Evolutionary conservation across 345 rosid genomes (phyloP).

Genomic region (Corchorus capsularis): DNA sequence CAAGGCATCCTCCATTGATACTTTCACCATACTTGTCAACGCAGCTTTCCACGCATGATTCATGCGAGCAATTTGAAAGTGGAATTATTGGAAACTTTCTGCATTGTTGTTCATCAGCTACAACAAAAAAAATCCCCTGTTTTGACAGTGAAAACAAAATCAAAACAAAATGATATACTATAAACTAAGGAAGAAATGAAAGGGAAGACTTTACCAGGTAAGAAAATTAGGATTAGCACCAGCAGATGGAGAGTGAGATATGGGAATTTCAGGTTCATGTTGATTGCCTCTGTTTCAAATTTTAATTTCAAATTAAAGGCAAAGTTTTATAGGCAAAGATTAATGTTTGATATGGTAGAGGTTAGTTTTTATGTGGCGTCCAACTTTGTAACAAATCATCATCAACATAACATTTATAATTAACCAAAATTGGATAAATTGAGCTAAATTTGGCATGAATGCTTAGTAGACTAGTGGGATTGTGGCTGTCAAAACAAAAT

Average conservation of each 20-base stretch:
- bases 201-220: neutral
- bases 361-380: too few relatives aligned
- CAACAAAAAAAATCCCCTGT: neutral
- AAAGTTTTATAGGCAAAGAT: neutral
- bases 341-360: neutral
- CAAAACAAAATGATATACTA: neutral
- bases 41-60: conserved; percentile 8
- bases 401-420: too few relatives aligned
- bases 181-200: neutral
- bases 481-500: too few relatives aligned
- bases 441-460: too few relatives aligned
- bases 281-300: neutral
- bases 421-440: too few relatives aligned
- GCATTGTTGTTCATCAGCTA: neutral
- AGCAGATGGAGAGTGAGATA: neutral
- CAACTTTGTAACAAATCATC: too few relatives aligned
- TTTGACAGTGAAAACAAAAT: too few relatives aligned
- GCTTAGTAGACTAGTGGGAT: too few relatives aligned
- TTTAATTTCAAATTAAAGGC: neutral
- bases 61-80: neutral
- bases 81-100: neutral
- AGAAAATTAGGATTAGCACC: neutral
- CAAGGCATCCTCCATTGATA: conserved; percentile 8
- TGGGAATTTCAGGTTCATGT: neutral
- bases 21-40: neutral